Conservation (phyloP, 1,284 basidiomycete genomes). For the Austroboletus rostrupii region DNA sequence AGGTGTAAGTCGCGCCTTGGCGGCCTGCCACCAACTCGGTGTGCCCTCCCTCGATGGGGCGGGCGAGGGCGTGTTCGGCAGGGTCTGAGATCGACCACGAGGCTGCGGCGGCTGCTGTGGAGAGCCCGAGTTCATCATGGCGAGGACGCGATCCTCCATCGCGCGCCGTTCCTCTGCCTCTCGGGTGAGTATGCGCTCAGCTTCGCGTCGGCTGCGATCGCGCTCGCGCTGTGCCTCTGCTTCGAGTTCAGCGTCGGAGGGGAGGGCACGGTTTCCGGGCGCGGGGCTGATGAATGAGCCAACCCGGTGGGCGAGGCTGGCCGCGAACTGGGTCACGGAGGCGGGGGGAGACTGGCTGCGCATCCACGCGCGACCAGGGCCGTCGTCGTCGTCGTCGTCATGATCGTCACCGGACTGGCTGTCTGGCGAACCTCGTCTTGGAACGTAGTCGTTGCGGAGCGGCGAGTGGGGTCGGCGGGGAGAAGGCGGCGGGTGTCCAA, state of each 20-base stretch:
- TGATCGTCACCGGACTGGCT: constrained; percentile 48
- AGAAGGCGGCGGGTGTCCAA: constrained; percentile 26
- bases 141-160: constrained; percentile 69
- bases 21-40: constrained; percentile 61
- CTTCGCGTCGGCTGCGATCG: constrained; percentile 67
- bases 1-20: constrained; percentile 71
- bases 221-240: constrained; percentile 73
- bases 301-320: constrained; percentile 66
- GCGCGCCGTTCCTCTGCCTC: constrained; percentile 66
- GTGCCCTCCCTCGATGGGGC: constrained; percentile 54
- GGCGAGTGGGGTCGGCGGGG: constrained; percentile 58
- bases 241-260: constrained; percentile 72
- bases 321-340: constrained; percentile 66
- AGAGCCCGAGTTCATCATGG: constrained; percentile 52
- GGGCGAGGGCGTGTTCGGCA: constrained; percentile 57
- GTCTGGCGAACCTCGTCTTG: constrained; percentile 46
- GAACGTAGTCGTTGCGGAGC: constrained; percentile 49
- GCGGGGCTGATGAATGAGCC: constrained; percentile 56
- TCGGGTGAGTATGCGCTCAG: constrained; percentile 64
- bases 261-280: constrained; percentile 41
- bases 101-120: constrained; percentile 40
- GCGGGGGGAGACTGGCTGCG: constrained; percentile 51
- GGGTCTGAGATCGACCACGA: constrained; percentile 48
- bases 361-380: constrained; percentile 38
- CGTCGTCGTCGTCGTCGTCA: constrained; percentile 44